Base-by-base conservation (phyloP, 2,329 filamentous ascomycete species). In the Ustulina deusta region DNA sequence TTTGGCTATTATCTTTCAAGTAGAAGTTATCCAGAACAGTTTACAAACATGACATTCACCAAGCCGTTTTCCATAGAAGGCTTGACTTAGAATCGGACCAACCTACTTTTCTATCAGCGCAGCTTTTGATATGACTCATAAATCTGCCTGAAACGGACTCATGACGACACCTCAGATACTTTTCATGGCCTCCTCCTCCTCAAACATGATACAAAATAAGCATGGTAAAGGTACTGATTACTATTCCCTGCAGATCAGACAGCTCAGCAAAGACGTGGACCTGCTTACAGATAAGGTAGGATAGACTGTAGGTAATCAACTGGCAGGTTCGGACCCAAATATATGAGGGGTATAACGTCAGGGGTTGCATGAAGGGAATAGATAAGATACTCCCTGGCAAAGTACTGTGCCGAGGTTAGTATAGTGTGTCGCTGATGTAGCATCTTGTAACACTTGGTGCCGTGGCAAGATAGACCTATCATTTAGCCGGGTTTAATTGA, bases 331-430 rank as follows among this genome's bases (percentile, higher is more conserved):
- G 40, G 40, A 44, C 11, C 40, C 40, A 17, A 9, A 44, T 6
- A 20, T 44, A 17, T 44, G 40, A 44, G 40, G 40, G 40, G 40
- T 44, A 44, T 44, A 44, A 20, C n/a, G 40, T 44, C 40, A 44
- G n/a, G 40, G 40, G n/a, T 44, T 44, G 36, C 20, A 9, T 20
- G 20, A 44, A 44, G 40, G 40, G 20, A n/a, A 3, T 44, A 44
- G n/a, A n/a, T 44, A 44, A 44, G 40, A 40, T 44, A 44, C 17
- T n/a, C 40, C 17, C 40, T 20, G 17, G n/a, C 20, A n/a, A 44
- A n/a, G 40, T 44, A 9, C 20, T n/a, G 20, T 44, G 10, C 40
- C 40, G 17, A 38, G 40, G 40, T 44, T 44, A 22, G 20, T 44
- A n/a, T n/a, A 10, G n/a, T 44, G n/a, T n/a, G n/a, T 10, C 17